Base-by-base conservation (phyloP, 108 stramenopile genomes). In the Skeletonema costatum region DNA sequence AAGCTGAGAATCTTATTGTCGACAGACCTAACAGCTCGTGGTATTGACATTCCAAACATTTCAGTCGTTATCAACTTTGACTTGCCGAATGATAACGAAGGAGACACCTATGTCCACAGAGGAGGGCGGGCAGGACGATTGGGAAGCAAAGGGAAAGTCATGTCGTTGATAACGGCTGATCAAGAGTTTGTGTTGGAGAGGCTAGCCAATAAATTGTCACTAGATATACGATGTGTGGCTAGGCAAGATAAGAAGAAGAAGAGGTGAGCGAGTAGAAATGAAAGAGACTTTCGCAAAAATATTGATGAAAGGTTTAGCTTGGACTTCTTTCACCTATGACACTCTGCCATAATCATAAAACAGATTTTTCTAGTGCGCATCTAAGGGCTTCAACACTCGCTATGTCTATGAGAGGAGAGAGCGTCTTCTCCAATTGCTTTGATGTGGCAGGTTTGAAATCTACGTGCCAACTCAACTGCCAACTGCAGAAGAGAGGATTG, bases 41-140 rank as follows among this genome's bases (percentile, higher is more conserved):
- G 96, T 1, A 76, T 98, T 60, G 96, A 98, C 66, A 73, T 97
- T 21, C 73, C 81, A 9, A 86, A 87, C 44, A 84, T 96, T 13
- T 69, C 94, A 30, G 94, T 93, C 71, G 94, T 98, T 11, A 86
- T 98, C 64, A 88, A 98, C 48, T 96, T 87, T 74, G 94, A 96
- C 73, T 59, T 98, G 17, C 94, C 97, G 9, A 75, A 66, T 56
- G 90, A 93, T 66, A 82, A 82, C 19, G 74, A 75, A 17, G 71
- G 70, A 11, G 93, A 94, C 62, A 87, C 88, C 19, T 98, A 96
- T 76, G 87, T 94, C 39, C 97, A 98, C 82, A 86, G 97, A 62
- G 89, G 90, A 17, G 97, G 97, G 59, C 90, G 97, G 9, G 84
- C 97, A 19, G 97, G 96, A 41, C 86, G 97, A 14, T 74, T 95